Evolutionary conservation across 345 rosid species (phyloP), one percentile per base, ranked within the genome.

Genomic region (Corymbia maculata): DNA sequence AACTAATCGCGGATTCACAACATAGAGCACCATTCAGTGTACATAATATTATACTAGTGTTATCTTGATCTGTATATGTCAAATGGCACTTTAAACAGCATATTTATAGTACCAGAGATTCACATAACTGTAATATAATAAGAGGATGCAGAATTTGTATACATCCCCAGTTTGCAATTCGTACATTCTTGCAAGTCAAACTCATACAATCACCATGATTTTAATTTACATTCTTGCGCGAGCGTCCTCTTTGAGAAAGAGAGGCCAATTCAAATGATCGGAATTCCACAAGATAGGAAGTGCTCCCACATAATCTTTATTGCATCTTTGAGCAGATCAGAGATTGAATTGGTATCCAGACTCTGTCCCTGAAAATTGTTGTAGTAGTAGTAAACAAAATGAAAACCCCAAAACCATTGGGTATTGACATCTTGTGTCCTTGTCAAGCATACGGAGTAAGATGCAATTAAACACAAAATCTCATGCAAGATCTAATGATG

Each of bases 221-320:
- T 75, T 75, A 49, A 75, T 42, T 75, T 75, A 75, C 82, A 75
- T 75, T 75, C 26, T 16, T 3, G 11, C 22, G 17, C 11, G 0
- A n/a, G 3, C 24, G 3, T 7, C 1, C 0, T 14, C 49, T 0
- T 28, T 75, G 14, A 9, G 28, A 75, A 75, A 75, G 49, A 75
- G 82, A 19, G 82, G 82, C 82, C 82, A 75, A 36, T 75, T 75
- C 82, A 75, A 75, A 21, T 75, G 82, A 75, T 26, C 11, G 26
- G 24, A 42, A 36, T 42, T 75, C 82, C 82, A 75, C 49, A 75
- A 42, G 82, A 75, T 75, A 90, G 88, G 92, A 94, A 93, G 47
- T 91, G 85, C 21, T 88, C 90, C 95, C 95, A 92, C 87, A 93
- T 89, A 91, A 93, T 49, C 85, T 36, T 88, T 49, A 94, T 85